These are phyloP conservation scores for Fusarium phyllophilum DNA, from an alignment of 2,329 filamentous ascomycete genomes.

Conservation along the genomic window DNA sequence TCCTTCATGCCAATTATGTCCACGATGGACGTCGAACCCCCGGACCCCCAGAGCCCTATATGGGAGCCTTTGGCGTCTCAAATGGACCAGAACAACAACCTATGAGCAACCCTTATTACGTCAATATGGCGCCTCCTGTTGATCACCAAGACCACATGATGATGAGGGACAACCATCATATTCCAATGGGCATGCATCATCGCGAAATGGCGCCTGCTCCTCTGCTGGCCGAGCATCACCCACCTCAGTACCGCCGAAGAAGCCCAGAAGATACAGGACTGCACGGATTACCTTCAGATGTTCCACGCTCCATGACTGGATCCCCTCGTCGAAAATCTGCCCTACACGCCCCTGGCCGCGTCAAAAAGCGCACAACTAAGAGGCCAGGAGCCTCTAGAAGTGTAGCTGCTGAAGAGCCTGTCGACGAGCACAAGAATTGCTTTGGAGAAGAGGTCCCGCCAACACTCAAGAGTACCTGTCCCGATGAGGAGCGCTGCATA, in stretches of 20 bases:
- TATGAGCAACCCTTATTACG: conserved; percentile 46
- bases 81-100: conserved; percentile 42
- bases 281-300: conserved; percentile 11
- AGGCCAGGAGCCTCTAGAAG: conserved; percentile 21
- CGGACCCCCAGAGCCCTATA: conserved; percentile 51
- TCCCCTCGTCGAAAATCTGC: conserved; percentile 43
- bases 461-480: conserved; percentile 56
- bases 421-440: conserved; percentile 51
- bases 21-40: conserved; percentile 52
- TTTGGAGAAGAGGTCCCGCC: conserved; percentile 49
- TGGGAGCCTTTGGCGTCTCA: conserved; percentile 51
- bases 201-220: conserved; percentile 39
- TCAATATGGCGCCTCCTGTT: conserved; percentile 40
- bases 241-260: conserved; percentile 40
- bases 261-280: conserved; percentile 36
- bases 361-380: conserved; percentile 45
- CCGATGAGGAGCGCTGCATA: conserved; percentile 60
- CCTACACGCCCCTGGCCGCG: conserved; percentile 34
- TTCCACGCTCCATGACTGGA: conserved; percentile 37
- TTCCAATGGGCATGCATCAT: conserved; percentile 41
- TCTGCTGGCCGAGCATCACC: conserved; percentile 40
- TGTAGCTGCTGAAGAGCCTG: conserved; percentile 33
- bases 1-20: conserved; percentile 51
- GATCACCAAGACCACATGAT: conserved; percentile 43
- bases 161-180: conserved; percentile 33